Conservation (phyloP, 208 protist species). For the Leishmania turanica region DNA sequence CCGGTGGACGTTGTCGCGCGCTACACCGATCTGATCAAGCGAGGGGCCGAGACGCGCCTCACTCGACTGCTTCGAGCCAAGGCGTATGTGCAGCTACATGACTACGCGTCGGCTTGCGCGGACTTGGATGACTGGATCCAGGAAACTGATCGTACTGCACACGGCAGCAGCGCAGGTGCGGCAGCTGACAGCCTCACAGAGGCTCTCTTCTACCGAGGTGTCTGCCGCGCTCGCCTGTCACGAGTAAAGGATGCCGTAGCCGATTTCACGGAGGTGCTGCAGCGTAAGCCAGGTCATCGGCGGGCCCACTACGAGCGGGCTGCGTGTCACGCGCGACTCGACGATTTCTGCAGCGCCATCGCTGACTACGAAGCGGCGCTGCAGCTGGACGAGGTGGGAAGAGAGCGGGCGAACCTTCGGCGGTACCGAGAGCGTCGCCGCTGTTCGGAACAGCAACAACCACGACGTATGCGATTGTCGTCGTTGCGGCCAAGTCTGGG, state of each 20-base stretch:
- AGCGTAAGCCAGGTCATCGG: conserved; percentile 44
- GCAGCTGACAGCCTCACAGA: conserved; percentile 18
- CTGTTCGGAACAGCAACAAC: conserved; percentile 8
- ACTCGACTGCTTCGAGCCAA: conserved; percentile 43
- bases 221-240: conserved; percentile 57
- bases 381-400: conserved; percentile 39
- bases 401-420: conserved; percentile 8
- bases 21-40: conserved; percentile 25
- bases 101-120: conserved; percentile 37
- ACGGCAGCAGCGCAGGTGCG: not conserved
- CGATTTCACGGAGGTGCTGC: conserved; percentile 71
- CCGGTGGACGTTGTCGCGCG: conserved; percentile 40
- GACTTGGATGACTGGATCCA: conserved; percentile 49
- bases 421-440: conserved; percentile 13
- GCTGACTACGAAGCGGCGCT: conserved; percentile 84
- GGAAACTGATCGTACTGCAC: not conserved
- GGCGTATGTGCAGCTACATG: conserved; percentile 39
- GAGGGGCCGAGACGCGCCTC: conserved; percentile 20
- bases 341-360: conserved; percentile 76
- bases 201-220: conserved; percentile 46
- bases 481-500: not conserved
- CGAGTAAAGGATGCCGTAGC: conserved; percentile 55
- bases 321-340: conserved; percentile 69
- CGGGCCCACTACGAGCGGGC: conserved; percentile 76
- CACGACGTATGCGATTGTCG: not conserved